These are phyloP conservation scores for Mycena floridula DNA, from an alignment of 768 basidiomycete genomes.

Conservation along the genomic window DNA sequence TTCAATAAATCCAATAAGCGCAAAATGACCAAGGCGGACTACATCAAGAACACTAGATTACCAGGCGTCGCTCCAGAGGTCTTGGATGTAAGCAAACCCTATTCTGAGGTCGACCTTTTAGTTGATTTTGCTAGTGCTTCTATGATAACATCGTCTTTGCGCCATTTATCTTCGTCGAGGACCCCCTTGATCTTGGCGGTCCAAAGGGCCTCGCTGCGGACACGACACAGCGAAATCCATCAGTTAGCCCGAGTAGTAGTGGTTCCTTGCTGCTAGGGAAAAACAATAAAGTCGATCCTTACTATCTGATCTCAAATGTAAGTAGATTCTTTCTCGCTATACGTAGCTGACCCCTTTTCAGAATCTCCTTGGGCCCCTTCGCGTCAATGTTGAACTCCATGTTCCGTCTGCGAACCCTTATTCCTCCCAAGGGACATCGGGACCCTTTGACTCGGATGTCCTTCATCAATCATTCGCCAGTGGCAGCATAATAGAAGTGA, in stretches of 20 bases:
- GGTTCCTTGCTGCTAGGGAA: constrained; percentile 42
- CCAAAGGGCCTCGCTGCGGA: constrained; percentile 45
- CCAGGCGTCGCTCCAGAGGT: constrained; percentile 80
- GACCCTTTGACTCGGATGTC: constrained; percentile 62
- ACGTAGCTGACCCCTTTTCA: constrained; percentile 18
- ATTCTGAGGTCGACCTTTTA: constrained; percentile 1
- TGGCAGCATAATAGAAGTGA: constrained; percentile 54
- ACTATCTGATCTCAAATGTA: constrained; percentile 83
- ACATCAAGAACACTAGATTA: constrained; percentile 85
- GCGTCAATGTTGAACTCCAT: constrained; percentile 53
- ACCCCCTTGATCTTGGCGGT: constrained; percentile 67
- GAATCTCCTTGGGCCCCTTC: constrained; percentile 64
- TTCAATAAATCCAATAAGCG: constrained; percentile 97
- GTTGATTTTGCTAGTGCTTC: constrained; percentile 58
- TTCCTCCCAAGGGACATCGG: constrained; percentile 56
- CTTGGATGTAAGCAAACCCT: constrained; percentile 60
- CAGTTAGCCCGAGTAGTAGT: constrained; percentile 20
- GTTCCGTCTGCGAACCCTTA: constrained; percentile 63
- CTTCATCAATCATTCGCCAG: constrained; percentile 59
- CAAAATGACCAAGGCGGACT: constrained; percentile 95
- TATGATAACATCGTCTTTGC: constrained; percentile 96
- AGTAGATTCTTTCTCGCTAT: constrained; percentile 15
- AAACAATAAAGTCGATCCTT: constrained; percentile 78
- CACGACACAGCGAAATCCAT: constrained; percentile 27
- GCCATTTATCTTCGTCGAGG: constrained; percentile 95